Percentiles rank a stretch among this genome's conserved stretches.
Conservation (phyloP, 2,329 filamentous ascomycete species). For the Paraphaeosphaeria minitans region DNA sequence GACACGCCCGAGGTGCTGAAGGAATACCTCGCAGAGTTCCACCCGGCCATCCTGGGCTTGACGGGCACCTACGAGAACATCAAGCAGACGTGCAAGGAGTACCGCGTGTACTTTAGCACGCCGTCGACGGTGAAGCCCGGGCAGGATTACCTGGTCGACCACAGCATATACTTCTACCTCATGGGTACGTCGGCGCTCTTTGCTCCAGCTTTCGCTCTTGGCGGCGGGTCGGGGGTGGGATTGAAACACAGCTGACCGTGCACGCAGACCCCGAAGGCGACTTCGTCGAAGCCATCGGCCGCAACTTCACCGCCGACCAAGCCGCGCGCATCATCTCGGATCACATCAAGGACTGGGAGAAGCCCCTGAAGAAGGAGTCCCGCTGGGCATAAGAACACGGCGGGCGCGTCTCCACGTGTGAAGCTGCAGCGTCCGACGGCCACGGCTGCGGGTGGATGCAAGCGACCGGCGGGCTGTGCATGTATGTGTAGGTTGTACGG, state of each 20-base stretch:
- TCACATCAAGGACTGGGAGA: slow-evolving; percentile 81
- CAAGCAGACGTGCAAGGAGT: slow-evolving; percentile 92
- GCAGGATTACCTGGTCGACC: slow-evolving; percentile 96
- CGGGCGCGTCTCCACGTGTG: not conserved
- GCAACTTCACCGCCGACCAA: slow-evolving; percentile 89
- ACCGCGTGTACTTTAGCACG: slow-evolving; percentile 96
- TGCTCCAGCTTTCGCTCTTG: not conserved
- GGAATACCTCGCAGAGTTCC: slow-evolving; percentile 88
- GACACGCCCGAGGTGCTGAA: slow-evolving; percentile 86
- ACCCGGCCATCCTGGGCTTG: slow-evolving; percentile 81
- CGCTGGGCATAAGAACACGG: slow-evolving; percentile 31
- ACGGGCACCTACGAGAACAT: slow-evolving; percentile 94
- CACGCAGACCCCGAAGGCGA: slow-evolving; percentile 87
- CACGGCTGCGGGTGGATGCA: not conserved
- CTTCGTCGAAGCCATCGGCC: slow-evolving; percentile 94
- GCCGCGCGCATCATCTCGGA: slow-evolving; percentile 82
- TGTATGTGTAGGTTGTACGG: slow-evolving; percentile 3
- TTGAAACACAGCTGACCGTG: slow-evolving; percentile 25
- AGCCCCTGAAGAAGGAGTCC: slow-evolving; percentile 55
- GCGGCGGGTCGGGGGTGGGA: not conserved
- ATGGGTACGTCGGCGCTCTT: slow-evolving; percentile 67
- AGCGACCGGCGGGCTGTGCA: not conserved
- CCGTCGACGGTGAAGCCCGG: slow-evolving; percentile 86
- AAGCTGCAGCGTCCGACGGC: not conserved
- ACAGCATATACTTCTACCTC: slow-evolving; percentile 99